phyloP scores from a whole-genome alignment of 2,329 filamentous ascomycete species.

The Lachnellula occidentalis region DNA sequence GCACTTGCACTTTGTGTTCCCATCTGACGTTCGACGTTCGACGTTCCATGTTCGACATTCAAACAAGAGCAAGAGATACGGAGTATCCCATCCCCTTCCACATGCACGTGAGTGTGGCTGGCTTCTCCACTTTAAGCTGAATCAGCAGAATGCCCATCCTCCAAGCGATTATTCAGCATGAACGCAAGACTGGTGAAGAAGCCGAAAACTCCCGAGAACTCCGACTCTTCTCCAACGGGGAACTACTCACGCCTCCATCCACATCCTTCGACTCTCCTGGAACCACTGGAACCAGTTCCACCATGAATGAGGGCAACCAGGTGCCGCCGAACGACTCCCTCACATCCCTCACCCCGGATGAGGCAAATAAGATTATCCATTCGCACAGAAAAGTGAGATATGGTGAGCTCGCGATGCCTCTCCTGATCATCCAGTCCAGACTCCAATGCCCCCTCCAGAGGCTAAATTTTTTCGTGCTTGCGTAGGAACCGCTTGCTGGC shows the following conservation, averaged over 20 bases:
- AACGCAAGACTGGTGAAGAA: neutral
- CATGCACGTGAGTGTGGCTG: no score
- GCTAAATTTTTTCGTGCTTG: conserved; percentile 8
- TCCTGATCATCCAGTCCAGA: no score
- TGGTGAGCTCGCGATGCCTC: conserved; percentile 42
- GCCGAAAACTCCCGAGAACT: conserved; percentile 1
- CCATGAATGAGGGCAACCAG: conserved; percentile 18
- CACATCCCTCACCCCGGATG: conserved; percentile 40
- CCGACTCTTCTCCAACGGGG: conserved; percentile 16
- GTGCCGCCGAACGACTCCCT: conserved; percentile 9
- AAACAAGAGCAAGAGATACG: no score
- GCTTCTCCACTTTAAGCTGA: no score
- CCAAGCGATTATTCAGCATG: no score
- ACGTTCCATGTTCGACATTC: no score
- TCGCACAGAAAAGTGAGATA: conserved; percentile 65
- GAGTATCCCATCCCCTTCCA: no score
- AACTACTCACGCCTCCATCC: neutral
- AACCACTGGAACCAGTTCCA: conserved; percentile 4
- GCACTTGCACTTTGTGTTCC: no score
- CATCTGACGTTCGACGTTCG: no score
- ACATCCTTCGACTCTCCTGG: conserved; percentile 8
- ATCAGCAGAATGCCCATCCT: no score
- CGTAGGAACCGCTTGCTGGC: conserved; percentile 47
- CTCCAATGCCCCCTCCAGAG: neutral
- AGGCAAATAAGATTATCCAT: conserved; percentile 63